A percentile compares a stretch with the other conserved stretches of the same genome.
Evolutionary conservation across 2,329 filamentous ascomycete species (phyloP).

Genomic region (Claviceps paspali): DNA sequence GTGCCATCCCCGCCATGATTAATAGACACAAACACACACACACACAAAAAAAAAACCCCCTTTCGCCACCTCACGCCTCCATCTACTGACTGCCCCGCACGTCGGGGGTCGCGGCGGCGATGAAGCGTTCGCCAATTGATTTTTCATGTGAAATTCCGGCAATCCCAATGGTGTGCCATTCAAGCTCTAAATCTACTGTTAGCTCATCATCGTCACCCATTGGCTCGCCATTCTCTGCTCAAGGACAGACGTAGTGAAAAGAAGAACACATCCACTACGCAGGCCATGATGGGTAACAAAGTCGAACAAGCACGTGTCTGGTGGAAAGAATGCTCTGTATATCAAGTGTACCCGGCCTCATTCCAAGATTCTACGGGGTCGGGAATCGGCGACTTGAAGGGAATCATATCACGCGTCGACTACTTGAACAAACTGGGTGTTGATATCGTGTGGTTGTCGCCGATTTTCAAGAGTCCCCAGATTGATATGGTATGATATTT

Average conservation of each 20-base stretch:
- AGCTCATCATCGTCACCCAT: not conserved
- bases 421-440: slow-evolving; percentile 40
- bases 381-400: slow-evolving; percentile 40
- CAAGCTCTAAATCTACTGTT: too few species aligned
- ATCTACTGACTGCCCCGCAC: not conserved
- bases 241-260: not conserved
- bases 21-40: too few species aligned
- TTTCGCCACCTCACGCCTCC: not conserved
- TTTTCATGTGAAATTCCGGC: too few species aligned
- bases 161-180: too few species aligned
- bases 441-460: slow-evolving; percentile 41
- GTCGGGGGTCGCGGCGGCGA: too few species aligned
- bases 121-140: not conserved
- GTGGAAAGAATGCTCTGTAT: slow-evolving; percentile 47
- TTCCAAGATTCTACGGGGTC: slow-evolving; percentile 43
- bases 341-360: slow-evolving; percentile 47
- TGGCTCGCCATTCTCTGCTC: not conserved
- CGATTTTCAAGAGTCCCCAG: slow-evolving; percentile 37
- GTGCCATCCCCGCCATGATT: too few species aligned
- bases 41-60: too few species aligned
- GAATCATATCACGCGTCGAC: slow-evolving; percentile 40
- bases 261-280: not conserved
- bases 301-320: slow-evolving; percentile 22
- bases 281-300: slow-evolving; percentile 12
- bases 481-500: slow-evolving; percentile 39